These are phyloP conservation scores for Monilinia fructicola DNA, from an alignment of 2,329 filamentous ascomycete species.

Conservation along the genomic window DNA sequence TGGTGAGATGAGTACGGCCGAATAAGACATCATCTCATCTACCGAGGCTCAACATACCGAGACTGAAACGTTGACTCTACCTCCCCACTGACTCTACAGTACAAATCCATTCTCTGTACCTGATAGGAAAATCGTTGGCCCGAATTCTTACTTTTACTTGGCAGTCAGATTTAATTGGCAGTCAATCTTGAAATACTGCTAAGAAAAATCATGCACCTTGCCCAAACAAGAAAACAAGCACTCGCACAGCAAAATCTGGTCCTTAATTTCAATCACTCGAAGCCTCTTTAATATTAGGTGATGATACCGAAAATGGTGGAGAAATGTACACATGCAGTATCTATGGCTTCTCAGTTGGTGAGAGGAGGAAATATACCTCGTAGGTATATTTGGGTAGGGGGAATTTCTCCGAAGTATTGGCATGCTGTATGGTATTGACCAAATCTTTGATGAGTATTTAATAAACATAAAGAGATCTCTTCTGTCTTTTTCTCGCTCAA, in stretches of 20 bases:
- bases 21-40: neutral
- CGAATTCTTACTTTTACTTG: no score
- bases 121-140: neutral
- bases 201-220: no score
- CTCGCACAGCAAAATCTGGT: neutral
- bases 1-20: no score
- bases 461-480: constrained; percentile 2
- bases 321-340: neutral
- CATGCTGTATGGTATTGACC: neutral
- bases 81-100: no score
- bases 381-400: neutral
- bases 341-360: neutral
- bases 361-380: neutral
- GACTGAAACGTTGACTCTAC: no score
- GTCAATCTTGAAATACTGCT: no score
- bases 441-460: neutral
- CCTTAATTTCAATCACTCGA: neutral
- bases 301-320: neutral
- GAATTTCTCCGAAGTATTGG: constrained; percentile 14
- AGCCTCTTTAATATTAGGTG: neutral
- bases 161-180: no score
- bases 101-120: neutral
- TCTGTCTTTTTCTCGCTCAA: neutral
- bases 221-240: neutral
- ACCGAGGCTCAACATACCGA: no score